These are phyloP conservation scores for Theobroma grandiflorum DNA, from an alignment of 441 rosid genomes.

Conservation along the genomic window DNA sequence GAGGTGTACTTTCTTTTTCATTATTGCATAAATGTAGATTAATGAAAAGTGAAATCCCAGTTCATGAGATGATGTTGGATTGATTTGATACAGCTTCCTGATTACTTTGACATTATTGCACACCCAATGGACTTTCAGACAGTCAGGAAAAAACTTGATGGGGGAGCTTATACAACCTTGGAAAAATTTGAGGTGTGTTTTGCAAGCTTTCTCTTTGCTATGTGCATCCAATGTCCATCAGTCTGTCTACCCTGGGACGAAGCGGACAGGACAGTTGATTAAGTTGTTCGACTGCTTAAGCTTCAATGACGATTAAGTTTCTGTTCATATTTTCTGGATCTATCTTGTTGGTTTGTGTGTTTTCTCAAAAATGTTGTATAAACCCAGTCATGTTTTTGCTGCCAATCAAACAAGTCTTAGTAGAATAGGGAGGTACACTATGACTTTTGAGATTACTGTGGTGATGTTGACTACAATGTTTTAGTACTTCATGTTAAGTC, in stretches of 20 bases:
- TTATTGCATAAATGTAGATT: conserved; percentile 16
- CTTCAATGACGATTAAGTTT: not conserved
- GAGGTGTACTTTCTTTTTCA: conserved; percentile 59
- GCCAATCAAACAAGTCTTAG: not conserved
- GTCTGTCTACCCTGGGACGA: not conserved
- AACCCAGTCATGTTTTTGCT: not conserved
- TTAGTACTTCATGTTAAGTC: conserved; percentile 1
- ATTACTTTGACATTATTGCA: conserved; percentile 75
- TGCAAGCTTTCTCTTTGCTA: not conserved
- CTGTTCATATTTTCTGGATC: not conserved
- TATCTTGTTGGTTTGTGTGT: conserved; percentile 9
- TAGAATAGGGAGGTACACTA: not conserved
- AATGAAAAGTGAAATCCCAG: conserved; percentile 13
- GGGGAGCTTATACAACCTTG: conserved; percentile 65
- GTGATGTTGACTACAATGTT: conserved; percentile 16
- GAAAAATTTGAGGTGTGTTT: conserved; percentile 84
- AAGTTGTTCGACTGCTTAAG: conserved; percentile 17
- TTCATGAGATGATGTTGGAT: conserved; percentile 24
- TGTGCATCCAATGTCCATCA: not conserved
- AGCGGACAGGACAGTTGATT: not conserved
- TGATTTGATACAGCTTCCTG: conserved; percentile 77
- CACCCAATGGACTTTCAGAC: conserved; percentile 91
- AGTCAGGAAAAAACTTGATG: conserved; percentile 69
- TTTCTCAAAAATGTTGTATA: not conserved
- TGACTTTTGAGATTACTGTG: conserved; percentile 5